These are phyloP conservation scores for Ophiostoma ulmi DNA, from an alignment of 2,329 filamentous ascomycete species.

Conservation along the genomic window DNA sequence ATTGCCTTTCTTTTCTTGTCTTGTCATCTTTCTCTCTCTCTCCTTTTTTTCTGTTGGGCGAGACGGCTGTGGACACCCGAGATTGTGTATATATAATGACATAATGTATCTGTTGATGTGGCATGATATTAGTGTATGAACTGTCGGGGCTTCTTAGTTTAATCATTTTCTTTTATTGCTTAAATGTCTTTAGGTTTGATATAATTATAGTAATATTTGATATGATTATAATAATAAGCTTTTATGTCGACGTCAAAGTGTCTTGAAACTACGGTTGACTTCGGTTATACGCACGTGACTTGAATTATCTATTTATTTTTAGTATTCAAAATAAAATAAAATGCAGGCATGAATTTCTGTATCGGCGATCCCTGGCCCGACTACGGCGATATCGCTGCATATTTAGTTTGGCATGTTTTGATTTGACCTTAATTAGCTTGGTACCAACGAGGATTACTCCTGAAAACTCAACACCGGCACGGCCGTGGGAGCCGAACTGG, in stretches of 20 bases:
- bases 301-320: neutral
- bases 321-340: neutral
- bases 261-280: neutral
- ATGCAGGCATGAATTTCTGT: neutral
- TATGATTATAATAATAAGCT: neutral
- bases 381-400: constrained; percentile 7
- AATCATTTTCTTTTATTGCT: neutral
- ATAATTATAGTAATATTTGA: neutral
- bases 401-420: neutral
- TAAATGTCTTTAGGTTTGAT: neutral
- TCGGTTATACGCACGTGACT: neutral
- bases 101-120: neutral
- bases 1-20: neutral
- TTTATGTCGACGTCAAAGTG: neutral
- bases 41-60: too few relatives aligned
- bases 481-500: constrained; percentile 5
- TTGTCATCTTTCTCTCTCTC: neutral
- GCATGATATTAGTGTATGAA: too few relatives aligned
- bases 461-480: neutral
- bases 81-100: neutral
- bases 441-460: neutral
- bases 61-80: neutral
- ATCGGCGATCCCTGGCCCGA: constrained; percentile 5
- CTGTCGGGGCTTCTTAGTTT: too few relatives aligned
- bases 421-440: too few relatives aligned